These are phyloP conservation scores for Saccharomycopsis fodiens DNA, from an alignment of 805 yeast genomes.

Conservation along the genomic window DNA sequence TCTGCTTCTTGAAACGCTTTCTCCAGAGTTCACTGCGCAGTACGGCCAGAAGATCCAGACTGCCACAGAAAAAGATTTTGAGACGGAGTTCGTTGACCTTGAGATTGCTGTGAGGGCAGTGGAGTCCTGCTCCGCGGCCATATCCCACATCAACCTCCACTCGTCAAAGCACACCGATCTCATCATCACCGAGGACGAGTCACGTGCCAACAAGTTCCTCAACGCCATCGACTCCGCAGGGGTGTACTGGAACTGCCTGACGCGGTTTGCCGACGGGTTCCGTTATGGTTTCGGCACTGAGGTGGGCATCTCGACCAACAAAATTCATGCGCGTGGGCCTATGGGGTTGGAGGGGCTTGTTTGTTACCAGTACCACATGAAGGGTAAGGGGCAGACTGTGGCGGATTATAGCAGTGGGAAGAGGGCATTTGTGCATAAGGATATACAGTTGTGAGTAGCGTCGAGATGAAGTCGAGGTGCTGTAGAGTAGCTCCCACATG, in stretches of 20 bases:
- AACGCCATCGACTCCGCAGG: slow-evolving; percentile 91
- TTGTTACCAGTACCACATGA: slow-evolving; percentile 87
- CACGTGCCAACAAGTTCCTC: slow-evolving; percentile 66
- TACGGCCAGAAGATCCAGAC: slow-evolving; percentile 29
- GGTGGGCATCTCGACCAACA: slow-evolving; percentile 95
- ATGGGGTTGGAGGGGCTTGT: slow-evolving; percentile 96
- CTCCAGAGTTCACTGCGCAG: slow-evolving; percentile 22
- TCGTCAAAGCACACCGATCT: slow-evolving; percentile 96
- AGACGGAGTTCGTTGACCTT: slow-evolving; percentile 73
- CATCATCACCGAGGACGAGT: slow-evolving; percentile 71
- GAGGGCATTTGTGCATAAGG: slow-evolving; percentile 68
- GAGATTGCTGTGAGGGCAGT: slow-evolving; percentile 73
- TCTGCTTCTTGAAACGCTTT: slow-evolving; percentile 29
- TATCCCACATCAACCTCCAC: slow-evolving; percentile 77
- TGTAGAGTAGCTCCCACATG: too few relatives aligned
- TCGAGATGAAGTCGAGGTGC: too few relatives aligned
- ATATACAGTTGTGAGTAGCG: too few relatives aligned
- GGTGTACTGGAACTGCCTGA: slow-evolving; percentile 95
- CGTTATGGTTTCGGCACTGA: slow-evolving; percentile 98
- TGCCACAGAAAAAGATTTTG: slow-evolving; percentile 64
- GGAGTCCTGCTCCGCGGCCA: slow-evolving; percentile 58
- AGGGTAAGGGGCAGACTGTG: slow-evolving; percentile 90
- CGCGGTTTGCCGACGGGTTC: slow-evolving; percentile 97
- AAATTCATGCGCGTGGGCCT: slow-evolving; percentile 97
- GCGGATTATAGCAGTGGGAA: slow-evolving; percentile 87